Evolutionary conservation across 345 rosid species (phyloP).

Genomic region (Citrus mangshanensis): DNA sequence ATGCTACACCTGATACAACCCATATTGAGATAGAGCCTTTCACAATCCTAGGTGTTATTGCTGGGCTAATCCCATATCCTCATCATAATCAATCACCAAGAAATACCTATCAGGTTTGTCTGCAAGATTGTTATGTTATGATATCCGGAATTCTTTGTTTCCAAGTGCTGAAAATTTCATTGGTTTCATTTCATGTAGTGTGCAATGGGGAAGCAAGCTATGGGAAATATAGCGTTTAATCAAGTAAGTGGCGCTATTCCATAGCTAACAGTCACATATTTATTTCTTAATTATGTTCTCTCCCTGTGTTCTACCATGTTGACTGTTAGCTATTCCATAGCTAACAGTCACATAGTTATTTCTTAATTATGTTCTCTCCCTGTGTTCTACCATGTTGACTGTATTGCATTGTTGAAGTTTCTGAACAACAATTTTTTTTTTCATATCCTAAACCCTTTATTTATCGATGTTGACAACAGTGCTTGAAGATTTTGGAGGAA

Average conservation of each 20-base stretch:
- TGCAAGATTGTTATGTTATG: conserved; percentile 13
- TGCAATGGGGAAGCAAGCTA: conserved; percentile 99
- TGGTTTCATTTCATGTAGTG: conserved; percentile 45
- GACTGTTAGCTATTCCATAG: background rate
- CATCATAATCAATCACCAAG: conserved; percentile 99
- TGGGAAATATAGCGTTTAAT: conserved; percentile 96
- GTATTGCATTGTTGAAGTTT: background rate
- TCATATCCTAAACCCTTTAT: background rate
- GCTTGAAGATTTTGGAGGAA: background rate
- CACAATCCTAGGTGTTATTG: conserved; percentile 92
- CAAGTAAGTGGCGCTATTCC: conserved; percentile 50
- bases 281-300: conserved; percentile 4
- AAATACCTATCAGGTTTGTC: conserved; percentile 86
- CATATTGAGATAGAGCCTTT: conserved; percentile 98
- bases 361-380: conserved; percentile 1
- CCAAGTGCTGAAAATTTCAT: background rate
- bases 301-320: background rate
- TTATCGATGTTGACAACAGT: background rate
- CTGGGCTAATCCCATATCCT: conserved; percentile 94
- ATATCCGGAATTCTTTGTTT: conserved; percentile 1
- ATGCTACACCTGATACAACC: conserved; percentile 67
- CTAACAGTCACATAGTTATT: background rate
- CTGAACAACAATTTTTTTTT: background rate
- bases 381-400: background rate
- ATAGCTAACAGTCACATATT: background rate